Percentiles rank a stretch among this genome's conserved stretches.
phyloP scores from a whole-genome alignment of 2,329 filamentous ascomycete genomes.

The Zalaria obscura region DNA sequence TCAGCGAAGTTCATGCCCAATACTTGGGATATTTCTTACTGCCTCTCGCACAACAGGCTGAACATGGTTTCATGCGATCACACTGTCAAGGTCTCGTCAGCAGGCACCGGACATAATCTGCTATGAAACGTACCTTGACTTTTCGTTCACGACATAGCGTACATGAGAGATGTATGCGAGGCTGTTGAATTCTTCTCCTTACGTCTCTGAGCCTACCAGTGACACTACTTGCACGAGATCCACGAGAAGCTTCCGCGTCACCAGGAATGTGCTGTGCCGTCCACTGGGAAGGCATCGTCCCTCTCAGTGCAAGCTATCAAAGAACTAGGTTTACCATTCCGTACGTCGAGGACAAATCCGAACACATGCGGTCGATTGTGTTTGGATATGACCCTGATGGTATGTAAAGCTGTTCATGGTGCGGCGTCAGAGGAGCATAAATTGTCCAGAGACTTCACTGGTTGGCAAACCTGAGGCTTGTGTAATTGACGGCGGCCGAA shows the following conservation, averaged over 20 bases:
- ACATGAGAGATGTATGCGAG: slow-evolving; percentile 31
- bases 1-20: too few species aligned
- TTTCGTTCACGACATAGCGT: slow-evolving; percentile 35
- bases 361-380: too few species aligned
- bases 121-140: slow-evolving; percentile 25
- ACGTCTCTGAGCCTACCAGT: background rate
- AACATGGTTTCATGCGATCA: slow-evolving; percentile 35
- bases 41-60: slow-evolving; percentile 33
- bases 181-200: slow-evolving; percentile 17
- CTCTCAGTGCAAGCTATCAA: too few species aligned
- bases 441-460: too few species aligned
- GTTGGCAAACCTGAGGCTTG: too few species aligned
- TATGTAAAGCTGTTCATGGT: too few species aligned
- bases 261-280: background rate
- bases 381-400: too few species aligned
- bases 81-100: slow-evolving; percentile 18
- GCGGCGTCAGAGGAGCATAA: too few species aligned
- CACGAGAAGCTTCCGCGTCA: background rate
- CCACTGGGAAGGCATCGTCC: background rate
- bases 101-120: background rate
- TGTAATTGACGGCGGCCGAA: too few species aligned
- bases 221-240: background rate
- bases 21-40: slow-evolving; percentile 1
- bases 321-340: too few species aligned
- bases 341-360: too few species aligned